Evolutionary conservation across 768 basidiomycete genomes (phyloP).

Genomic region (Tulasnella sp.): DNA sequence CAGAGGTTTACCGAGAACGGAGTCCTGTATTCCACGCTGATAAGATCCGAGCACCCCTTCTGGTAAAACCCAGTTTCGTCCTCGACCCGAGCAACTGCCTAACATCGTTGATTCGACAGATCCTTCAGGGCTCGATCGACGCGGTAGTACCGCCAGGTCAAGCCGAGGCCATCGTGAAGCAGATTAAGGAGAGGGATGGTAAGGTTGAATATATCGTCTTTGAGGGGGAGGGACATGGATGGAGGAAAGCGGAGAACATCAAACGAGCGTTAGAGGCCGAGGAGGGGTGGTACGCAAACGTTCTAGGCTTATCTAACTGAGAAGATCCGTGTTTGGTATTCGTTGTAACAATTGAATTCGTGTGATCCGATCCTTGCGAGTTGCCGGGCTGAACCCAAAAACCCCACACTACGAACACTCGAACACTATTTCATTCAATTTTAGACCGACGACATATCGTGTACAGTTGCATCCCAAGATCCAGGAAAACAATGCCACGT

Average conservation of each 20-base stretch:
- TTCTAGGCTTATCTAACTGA: conserved; percentile 34
- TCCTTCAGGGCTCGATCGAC: conserved; percentile 64
- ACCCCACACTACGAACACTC: too few species aligned
- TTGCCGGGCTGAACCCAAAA: too few species aligned
- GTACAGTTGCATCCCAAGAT: too few species aligned
- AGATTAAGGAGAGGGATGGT: conserved; percentile 49
- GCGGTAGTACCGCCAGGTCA: conserved; percentile 65
- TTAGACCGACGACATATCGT: too few species aligned
- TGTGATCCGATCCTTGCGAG: neutral
- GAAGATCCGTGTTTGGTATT: too few species aligned
- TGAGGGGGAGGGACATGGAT: conserved; percentile 64
- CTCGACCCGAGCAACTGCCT: neutral
- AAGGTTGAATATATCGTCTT: conserved; percentile 57
- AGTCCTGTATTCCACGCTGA: conserved; percentile 62
- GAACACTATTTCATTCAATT: too few species aligned
- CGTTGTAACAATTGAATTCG: neutral
- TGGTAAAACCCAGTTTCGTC: conserved; percentile 46
- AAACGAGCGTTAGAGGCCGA: conserved; percentile 52
- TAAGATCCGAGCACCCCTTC: conserved; percentile 56
- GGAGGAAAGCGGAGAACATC: conserved; percentile 54
- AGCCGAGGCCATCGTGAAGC: conserved; percentile 54
- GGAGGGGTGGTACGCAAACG: conserved; percentile 51
- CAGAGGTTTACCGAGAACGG: conserved; percentile 54
- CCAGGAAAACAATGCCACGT: too few species aligned
- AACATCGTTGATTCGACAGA: conserved; percentile 38